Evolutionary conservation across 768 basidiomycete species (phyloP), one percentile per base, ranked within the genome.

Genomic region (Clitopilus passeckerianus): DNA sequence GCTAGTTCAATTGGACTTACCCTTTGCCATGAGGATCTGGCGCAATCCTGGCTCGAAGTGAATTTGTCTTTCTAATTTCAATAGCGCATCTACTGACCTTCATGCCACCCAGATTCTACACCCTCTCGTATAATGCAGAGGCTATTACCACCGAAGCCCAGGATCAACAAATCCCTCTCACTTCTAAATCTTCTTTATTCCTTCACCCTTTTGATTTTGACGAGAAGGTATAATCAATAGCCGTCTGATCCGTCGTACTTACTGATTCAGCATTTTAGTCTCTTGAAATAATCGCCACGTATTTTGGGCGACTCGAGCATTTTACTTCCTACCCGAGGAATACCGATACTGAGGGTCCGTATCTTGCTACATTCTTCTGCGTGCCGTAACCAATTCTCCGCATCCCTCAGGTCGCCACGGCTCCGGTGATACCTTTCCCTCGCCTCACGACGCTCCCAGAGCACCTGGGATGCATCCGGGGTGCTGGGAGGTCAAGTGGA

Each of bases 401-500:
- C 53, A 24, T 18, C 53, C 10, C 53, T 22, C 16, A 33, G 33
- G 22, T 23, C 18, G 8, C 37, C 50, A 33, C n/a, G 22, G 34
- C 18, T 15, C n/a, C 23, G n/a, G 35, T 30, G 52, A 27, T 41
- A 61, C 14, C 9, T 76, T 75, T 61, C 82, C 84, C 8, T 64
- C 63, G 43, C 86, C 86, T 3, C 90, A 92, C 64, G 72, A 85
- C 64, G 77, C 74, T 2, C 79, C 80, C 24, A 84, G 86, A 43
- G 77, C 77, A 34, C 44, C 77, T 5, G 65, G 66, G 10, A 91
- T 90, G 89, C 82, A 85, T 56, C 61, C 65, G 0, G 71, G 77
- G 5, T 86, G 86, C 60, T 92, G 88, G 85, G 88, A 89, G 65
- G 78, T 91, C 41, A 93, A 92, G 67, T 93, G 89, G 88, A 76